Evolutionary conservation across 257 asterid genomes (phyloP).

Genomic region (Solanum lycopersicoides): DNA sequence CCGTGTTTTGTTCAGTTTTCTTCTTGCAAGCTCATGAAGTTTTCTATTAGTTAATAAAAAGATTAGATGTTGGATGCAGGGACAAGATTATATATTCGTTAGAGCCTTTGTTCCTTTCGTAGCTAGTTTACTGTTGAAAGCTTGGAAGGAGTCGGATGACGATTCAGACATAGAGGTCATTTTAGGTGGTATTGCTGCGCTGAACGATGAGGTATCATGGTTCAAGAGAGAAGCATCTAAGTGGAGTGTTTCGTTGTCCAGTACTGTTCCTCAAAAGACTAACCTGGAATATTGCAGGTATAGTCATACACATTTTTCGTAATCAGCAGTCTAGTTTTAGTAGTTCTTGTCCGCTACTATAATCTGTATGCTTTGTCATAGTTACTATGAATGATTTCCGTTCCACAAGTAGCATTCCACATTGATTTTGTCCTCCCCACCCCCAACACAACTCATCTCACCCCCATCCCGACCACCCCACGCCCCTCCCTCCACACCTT

Average conservation of each 20-base stretch:
- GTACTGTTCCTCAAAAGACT: constrained; percentile 38
- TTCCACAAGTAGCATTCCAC: not conserved
- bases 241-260: constrained; percentile 46
- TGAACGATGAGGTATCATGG: constrained; percentile 72
- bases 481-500: not conserved
- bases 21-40: not conserved
- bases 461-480: not conserved
- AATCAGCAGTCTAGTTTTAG: not conserved
- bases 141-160: constrained; percentile 55
- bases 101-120: constrained; percentile 62
- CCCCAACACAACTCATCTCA: not conserved
- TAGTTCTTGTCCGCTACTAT: not conserved
- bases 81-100: constrained; percentile 75
- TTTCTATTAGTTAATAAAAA: not conserved
- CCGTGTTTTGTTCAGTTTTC: not conserved
- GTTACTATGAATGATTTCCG: not conserved
- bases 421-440: not conserved
- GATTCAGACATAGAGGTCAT: constrained; percentile 46
- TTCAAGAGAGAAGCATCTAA: constrained; percentile 75
- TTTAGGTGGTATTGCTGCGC: constrained; percentile 58
- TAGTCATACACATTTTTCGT: not conserved
- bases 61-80: constrained; percentile 34
- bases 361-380: not conserved
- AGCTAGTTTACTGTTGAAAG: constrained; percentile 58
- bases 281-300: constrained; percentile 76